A percentile compares a stretch with the other conserved stretches of the same genome.
These are phyloP conservation scores for Epipyxis sp. DNA, from an alignment of 108 stramenopile species.

Conservation along the genomic window DNA sequence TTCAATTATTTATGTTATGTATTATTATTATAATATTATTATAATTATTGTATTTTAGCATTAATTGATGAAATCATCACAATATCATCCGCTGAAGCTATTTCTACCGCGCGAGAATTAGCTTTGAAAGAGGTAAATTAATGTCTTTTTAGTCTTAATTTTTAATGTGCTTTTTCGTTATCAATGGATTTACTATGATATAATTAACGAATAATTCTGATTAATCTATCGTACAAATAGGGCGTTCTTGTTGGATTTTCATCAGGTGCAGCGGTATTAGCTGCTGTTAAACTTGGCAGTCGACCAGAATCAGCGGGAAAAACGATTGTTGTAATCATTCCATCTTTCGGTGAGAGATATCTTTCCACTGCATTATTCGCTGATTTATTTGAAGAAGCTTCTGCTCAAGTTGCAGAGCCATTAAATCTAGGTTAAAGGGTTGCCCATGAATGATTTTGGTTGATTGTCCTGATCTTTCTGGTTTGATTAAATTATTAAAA, in stretches of 20 bases:
- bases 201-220: too few species aligned
- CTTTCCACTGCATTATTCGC: slow-evolving; percentile 55
- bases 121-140: slow-evolving; percentile 58
- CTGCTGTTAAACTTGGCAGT: slow-evolving; percentile 58
- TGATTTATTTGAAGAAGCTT: slow-evolving; percentile 34
- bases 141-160: too few species aligned
- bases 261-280: slow-evolving; percentile 53
- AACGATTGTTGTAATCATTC: slow-evolving; percentile 65
- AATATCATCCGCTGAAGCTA: slow-evolving; percentile 61
- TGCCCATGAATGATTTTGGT: too few species aligned
- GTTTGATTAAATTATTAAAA: too few species aligned
- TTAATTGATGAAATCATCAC: slow-evolving; percentile 20
- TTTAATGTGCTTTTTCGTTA: too few species aligned
- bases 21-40: too few species aligned
- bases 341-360: slow-evolving; percentile 71
- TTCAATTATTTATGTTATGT: too few species aligned
- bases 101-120: slow-evolving; percentile 52
- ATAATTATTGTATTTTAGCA: too few species aligned
- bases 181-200: too few species aligned
- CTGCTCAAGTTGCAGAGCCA: neutral
- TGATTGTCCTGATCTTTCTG: too few species aligned
- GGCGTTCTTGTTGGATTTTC: slow-evolving; percentile 53
- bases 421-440: too few species aligned
- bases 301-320: slow-evolving; percentile 62
- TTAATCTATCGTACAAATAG: too few species aligned